phyloP scores from a whole-genome alignment of 306 rosid species.

The Astragalus membranaceus region DNA sequence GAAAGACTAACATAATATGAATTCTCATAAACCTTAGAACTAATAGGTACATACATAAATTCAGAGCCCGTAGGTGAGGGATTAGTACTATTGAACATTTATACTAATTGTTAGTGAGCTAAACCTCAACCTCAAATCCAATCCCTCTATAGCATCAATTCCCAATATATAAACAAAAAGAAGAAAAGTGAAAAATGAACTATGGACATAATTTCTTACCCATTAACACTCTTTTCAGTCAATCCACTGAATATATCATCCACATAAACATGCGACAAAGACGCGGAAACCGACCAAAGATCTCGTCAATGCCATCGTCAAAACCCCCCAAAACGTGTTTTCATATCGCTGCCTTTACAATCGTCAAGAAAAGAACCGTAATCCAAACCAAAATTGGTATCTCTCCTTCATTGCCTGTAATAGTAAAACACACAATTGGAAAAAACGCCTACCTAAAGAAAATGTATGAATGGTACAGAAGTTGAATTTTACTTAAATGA shows the following conservation, averaged over 20 bases:
- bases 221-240: constrained; percentile 35
- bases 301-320: constrained; percentile 37
- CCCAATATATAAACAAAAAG: neutral
- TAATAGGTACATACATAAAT: no score
- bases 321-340: constrained; percentile 27
- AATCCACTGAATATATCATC: constrained; percentile 70
- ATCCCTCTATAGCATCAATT: neutral
- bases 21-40: no score
- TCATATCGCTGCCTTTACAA: neutral
- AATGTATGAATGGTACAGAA: no score
- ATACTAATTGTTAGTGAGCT: no score
- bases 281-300: constrained; percentile 37
- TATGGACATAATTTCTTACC: constrained; percentile 36
- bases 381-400: constrained; percentile 26
- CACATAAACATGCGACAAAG: constrained; percentile 22
- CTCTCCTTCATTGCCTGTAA: no score
- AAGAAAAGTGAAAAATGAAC: neutral
- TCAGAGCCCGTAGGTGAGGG: no score
- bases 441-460: no score
- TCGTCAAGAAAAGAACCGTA: neutral
- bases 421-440: no score
- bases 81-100: no score
- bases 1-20: no score
- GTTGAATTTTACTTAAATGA: no score
- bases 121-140: no score